Percentiles rank a stretch among this genome's conserved stretches.
Conservation (phyloP, 2,329 filamentous ascomycete genomes). For the Fusarium oligoseptatum region DNA sequence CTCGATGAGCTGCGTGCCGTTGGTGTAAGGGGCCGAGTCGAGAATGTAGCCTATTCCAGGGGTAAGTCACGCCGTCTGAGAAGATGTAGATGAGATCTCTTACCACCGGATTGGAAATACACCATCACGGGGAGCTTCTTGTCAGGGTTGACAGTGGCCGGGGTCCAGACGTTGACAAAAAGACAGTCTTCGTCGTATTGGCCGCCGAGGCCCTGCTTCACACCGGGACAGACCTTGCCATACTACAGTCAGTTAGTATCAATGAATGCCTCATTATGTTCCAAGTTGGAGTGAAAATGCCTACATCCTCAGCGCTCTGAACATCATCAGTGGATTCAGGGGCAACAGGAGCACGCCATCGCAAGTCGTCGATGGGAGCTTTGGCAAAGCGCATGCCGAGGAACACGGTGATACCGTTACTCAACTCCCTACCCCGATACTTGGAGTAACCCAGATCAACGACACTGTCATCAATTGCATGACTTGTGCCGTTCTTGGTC, state of each 20-base stretch:
- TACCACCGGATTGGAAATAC: constrained; percentile 60
- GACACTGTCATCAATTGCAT: constrained; percentile 13
- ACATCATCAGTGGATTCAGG: constrained; percentile 52
- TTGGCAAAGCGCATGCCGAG: constrained; percentile 65
- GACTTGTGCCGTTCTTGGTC: constrained; percentile 10
- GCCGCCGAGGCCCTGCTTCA: constrained; percentile 46
- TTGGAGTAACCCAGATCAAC: constrained; percentile 61
- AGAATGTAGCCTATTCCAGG: constrained; percentile 55
- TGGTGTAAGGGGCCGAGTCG: constrained; percentile 65
- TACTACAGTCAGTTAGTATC: constrained; percentile 50
- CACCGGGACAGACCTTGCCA: constrained; percentile 59
- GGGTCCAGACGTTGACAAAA: constrained; percentile 63
- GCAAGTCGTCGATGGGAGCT: constrained; percentile 62
- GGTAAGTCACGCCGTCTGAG: neutral
- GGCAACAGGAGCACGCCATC: constrained; percentile 64
- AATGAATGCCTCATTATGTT: neutral
- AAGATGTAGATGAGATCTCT: neutral
- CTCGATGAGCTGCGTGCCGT: constrained; percentile 62
- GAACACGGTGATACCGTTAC: constrained; percentile 59
- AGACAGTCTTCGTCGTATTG: constrained; percentile 60
- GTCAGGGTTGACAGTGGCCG: constrained; percentile 46
- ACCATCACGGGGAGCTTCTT: constrained; percentile 56
- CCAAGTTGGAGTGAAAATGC: constrained; percentile 7
- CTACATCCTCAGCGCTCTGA: constrained; percentile 54
- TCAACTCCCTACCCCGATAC: constrained; percentile 57